These are phyloP conservation scores for Allium cepa DNA, from an alignment of 106 monocot genomes.

Conservation along the genomic window DNA sequence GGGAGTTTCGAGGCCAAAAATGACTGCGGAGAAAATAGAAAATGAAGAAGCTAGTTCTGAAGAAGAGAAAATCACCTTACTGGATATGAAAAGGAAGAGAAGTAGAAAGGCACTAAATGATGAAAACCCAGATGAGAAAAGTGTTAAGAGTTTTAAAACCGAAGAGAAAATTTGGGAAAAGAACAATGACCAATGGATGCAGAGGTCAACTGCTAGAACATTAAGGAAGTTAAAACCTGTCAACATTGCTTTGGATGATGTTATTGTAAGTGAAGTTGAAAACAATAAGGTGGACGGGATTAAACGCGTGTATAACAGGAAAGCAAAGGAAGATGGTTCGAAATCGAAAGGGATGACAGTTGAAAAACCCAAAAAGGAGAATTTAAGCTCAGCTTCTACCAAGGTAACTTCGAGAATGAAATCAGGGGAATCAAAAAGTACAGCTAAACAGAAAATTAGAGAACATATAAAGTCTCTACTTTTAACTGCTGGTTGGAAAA, in stretches of 20 bases:
- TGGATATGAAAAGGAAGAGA: not conserved
- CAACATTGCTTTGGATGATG: not conserved
- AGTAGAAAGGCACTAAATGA: not conserved
- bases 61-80: not conserved
- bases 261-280: constrained; percentile 11
- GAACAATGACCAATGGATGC: constrained; percentile 5
- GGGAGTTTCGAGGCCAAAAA: not conserved
- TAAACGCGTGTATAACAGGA: not conserved
- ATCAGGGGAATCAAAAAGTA: not conserved
- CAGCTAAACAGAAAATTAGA: constrained; percentile 5
- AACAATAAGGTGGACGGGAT: not conserved
- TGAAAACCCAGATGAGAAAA: not conserved
- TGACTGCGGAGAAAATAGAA: not conserved
- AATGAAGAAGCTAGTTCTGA: not conserved
- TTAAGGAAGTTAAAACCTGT: constrained; percentile 8
- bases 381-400: not conserved
- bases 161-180: not conserved
- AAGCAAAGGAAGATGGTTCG: not conserved
- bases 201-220: constrained; percentile 9
- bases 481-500: constrained; percentile 20
- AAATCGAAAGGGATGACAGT: not conserved
- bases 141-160: not conserved
- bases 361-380: not conserved
- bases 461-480: constrained; percentile 17
- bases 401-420: constrained; percentile 2